Conservation (phyloP, 495 filamentous ascomycete genomes). For the Ramalina intermedia region DNA sequence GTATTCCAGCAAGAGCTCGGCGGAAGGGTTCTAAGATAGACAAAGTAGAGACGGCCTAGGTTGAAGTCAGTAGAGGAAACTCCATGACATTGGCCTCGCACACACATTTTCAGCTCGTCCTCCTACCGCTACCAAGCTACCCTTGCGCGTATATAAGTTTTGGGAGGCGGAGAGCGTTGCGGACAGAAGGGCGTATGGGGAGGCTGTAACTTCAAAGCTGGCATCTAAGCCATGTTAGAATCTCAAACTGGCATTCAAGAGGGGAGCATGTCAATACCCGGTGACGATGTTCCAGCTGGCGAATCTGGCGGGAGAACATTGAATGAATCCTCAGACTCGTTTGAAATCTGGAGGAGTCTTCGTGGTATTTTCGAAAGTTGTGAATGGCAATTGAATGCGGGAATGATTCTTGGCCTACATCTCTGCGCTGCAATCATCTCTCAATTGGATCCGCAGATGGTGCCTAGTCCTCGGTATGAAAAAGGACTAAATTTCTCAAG, state of each 20-base stretch:
- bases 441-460: too few relatives aligned
- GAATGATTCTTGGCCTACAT: too few relatives aligned
- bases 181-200: conserved; percentile 82
- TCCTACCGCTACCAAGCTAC: conserved; percentile 77
- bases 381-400: too few relatives aligned
- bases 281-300: neutral
- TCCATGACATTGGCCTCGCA: conserved; percentile 6
- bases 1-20: conserved; percentile 63
- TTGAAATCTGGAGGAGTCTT: conserved; percentile 4
- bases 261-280: neutral
- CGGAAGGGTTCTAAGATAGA: conserved; percentile 73
- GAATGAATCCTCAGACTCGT: neutral
- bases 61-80: neutral
- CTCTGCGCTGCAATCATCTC: too few relatives aligned
- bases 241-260: neutral
- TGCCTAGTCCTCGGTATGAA: too few relatives aligned
- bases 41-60: conserved; percentile 65
- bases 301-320: neutral
- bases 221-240: conserved; percentile 36
- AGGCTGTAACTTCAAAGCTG: conserved; percentile 79
- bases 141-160: conserved; percentile 77
- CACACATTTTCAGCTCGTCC: conserved; percentile 80
- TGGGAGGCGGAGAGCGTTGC: conserved; percentile 87
- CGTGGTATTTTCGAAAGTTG: neutral
- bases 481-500: too few relatives aligned